Evolutionary conservation across 1,284 basidiomycete species (phyloP), one percentile per base, ranked within the genome.

Genomic region (Amylostereum chailletii): DNA sequence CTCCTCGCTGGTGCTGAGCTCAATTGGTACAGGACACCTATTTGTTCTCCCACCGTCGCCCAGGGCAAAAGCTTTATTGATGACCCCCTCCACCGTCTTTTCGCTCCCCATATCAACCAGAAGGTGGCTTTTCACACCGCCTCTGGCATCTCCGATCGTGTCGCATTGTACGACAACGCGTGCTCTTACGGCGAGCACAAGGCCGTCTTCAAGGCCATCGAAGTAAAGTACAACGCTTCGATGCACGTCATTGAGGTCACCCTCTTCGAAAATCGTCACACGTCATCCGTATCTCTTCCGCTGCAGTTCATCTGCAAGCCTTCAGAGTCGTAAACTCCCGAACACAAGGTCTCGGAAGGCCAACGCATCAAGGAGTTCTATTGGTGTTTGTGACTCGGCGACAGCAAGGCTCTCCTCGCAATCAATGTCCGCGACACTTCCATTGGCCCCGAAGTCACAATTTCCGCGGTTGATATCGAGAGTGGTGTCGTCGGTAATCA

Each of bases 341-440:
- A 98, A 59, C 94, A 97, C 64, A 95, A 99, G 66, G 71, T 94
- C 56, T 79, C 83, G 30, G 76, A 81, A 10, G 90, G 81, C 55
- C 87, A 94, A 60, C 82, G 90, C 55, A 96, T 99, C 76, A 98
- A 98, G 72, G 79, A 86, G 58, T 94, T 94, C 65, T 95, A 97
- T 74, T 98, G 94, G 94, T 85, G 85, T 63, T 70, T 97, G 34
- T 97, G 94, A 94, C 94, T 94, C 64, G 90, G 93, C 42, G 90
- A 91, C 62, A 75, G 90, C 55, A 80, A 85, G 57, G 66, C 66
- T 3, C 75, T 94, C 36, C 90, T 91, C 27, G 65, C 76, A 10
- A 82, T 97, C 56, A 76, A 84, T 56, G 73, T 94, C 47, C 79
- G 78, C 53, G 79, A 91, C 57, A 82, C 78, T 9, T 94, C 95